Conservation (phyloP, 1,284 basidiomycete genomes). For the Irpex sp. region DNA sequence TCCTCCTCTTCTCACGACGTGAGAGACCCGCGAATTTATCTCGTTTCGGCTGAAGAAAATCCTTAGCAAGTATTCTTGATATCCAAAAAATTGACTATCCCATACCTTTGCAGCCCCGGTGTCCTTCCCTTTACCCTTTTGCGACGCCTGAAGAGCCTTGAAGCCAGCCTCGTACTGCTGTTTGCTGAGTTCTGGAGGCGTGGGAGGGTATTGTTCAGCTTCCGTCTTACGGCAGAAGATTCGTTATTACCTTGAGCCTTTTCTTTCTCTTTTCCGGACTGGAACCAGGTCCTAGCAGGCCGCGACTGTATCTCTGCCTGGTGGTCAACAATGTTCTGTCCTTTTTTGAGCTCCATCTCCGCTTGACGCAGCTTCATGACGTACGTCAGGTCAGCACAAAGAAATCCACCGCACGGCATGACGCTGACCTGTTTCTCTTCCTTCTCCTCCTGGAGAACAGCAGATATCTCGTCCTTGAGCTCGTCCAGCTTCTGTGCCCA, state of each 20-base stretch:
- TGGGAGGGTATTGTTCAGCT: no score
- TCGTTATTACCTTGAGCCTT: slow-evolving; percentile 66
- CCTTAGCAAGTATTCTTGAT: not conserved
- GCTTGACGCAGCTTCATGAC: slow-evolving; percentile 69
- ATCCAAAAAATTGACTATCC: not conserved
- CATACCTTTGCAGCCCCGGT: slow-evolving; percentile 26
- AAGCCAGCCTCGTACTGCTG: slow-evolving; percentile 62
- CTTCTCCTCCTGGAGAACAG: slow-evolving; percentile 88
- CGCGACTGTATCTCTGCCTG: slow-evolving; percentile 92
- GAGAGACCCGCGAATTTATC: slow-evolving; percentile 83
- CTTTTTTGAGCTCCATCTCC: slow-evolving; percentile 96
- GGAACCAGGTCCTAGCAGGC: slow-evolving; percentile 98
- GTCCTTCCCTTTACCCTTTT: slow-evolving; percentile 18
- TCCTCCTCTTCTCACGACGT: slow-evolving; percentile 79
- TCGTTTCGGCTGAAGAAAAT: slow-evolving; percentile 63
- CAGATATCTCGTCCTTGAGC: slow-evolving; percentile 79
- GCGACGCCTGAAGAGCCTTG: slow-evolving; percentile 13
- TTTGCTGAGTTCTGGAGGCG: slow-evolving; percentile 63
- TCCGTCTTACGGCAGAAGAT: not conserved
- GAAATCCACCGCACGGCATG: slow-evolving; percentile 6
- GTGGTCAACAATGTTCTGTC: slow-evolving; percentile 95
- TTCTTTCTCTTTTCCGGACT: slow-evolving; percentile 81
- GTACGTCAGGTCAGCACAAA: slow-evolving; percentile 8
- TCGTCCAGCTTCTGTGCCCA: slow-evolving; percentile 71
- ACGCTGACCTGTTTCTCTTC: slow-evolving; percentile 84